phyloP scores from a whole-genome alignment of 352 stramenopile species.

The Globisporangium apiculatum region DNA sequence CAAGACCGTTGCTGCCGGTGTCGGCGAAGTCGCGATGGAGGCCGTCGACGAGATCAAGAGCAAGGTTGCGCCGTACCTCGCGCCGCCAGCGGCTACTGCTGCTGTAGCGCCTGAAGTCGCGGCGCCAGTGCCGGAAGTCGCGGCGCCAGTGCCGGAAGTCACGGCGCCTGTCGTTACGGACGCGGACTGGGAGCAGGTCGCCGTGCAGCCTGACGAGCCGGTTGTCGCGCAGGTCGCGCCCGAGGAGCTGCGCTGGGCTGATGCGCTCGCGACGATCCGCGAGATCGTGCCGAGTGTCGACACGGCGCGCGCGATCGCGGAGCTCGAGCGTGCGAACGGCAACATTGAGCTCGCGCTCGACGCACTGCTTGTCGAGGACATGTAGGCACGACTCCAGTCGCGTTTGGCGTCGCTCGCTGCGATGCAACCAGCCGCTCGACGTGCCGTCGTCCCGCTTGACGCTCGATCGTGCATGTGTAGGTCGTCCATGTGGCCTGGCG shows the following conservation, averaged over 20 bases:
- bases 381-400: slow-evolving; percentile 20
- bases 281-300: slow-evolving; percentile 66
- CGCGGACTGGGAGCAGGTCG: slow-evolving; percentile 54
- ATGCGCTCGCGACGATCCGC: slow-evolving; percentile 53
- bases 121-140: slow-evolving; percentile 6
- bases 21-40: slow-evolving; percentile 10
- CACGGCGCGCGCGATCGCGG: slow-evolving; percentile 35
- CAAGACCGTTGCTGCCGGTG: slow-evolving; percentile 4
- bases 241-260: slow-evolving; percentile 70
- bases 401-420: too few species aligned
- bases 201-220: background rate
- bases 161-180: slow-evolving; percentile 9
- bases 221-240: slow-evolving; percentile 6
- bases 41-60: slow-evolving; percentile 24
- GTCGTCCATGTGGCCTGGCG: background rate
- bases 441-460: too few species aligned
- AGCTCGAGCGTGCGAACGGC: slow-evolving; percentile 70
- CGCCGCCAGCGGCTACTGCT: slow-evolving; percentile 8
- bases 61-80: slow-evolving; percentile 17
- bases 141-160: slow-evolving; percentile 6
- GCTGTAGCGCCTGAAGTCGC: background rate
- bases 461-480: too few species aligned
- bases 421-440: too few species aligned
- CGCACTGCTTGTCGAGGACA: slow-evolving; percentile 50
- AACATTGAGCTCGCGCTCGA: slow-evolving; percentile 76